phyloP scores from a whole-genome alignment of 2,329 filamentous ascomycete genomes.

The Talaromyces sp. region DNA sequence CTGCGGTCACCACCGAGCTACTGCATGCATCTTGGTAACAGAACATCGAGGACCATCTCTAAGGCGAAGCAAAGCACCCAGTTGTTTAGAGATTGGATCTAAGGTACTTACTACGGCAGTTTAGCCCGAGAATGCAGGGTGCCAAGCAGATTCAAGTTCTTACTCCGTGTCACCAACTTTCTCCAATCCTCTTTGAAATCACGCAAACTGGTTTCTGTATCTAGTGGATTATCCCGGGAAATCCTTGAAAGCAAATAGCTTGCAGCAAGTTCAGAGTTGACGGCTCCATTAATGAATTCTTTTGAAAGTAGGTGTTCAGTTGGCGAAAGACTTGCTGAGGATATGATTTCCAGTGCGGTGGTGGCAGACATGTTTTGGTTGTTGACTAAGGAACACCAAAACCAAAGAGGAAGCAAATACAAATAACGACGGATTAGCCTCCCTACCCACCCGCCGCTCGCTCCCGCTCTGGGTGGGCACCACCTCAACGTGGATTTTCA shows the following conservation, averaged over 20 bases:
- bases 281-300: neutral
- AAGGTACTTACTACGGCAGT: neutral
- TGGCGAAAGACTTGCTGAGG: constrained; percentile 8
- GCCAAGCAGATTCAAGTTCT: neutral
- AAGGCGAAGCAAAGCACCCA: constrained; percentile 2
- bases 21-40: neutral
- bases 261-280: constrained; percentile 4
- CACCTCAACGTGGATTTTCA: too few relatives aligned
- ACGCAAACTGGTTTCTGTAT: neutral
- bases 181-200: constrained; percentile 5
- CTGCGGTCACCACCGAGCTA: neutral
- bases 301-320: constrained; percentile 8
- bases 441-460: too few relatives aligned
- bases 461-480: too few relatives aligned
- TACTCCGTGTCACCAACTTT: neutral
- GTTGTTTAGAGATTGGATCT: neutral
- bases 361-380: neutral
- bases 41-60: neutral
- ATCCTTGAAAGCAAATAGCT: constrained; percentile 2
- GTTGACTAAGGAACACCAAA: neutral
- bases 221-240: neutral
- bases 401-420: neutral
- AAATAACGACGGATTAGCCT: neutral
- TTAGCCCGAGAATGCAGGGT: neutral
- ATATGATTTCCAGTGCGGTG: constrained; percentile 3